These are phyloP conservation scores for Rhodotorula toruloides DNA, from an alignment of 768 basidiomycete genomes.

Conservation along the genomic window DNA sequence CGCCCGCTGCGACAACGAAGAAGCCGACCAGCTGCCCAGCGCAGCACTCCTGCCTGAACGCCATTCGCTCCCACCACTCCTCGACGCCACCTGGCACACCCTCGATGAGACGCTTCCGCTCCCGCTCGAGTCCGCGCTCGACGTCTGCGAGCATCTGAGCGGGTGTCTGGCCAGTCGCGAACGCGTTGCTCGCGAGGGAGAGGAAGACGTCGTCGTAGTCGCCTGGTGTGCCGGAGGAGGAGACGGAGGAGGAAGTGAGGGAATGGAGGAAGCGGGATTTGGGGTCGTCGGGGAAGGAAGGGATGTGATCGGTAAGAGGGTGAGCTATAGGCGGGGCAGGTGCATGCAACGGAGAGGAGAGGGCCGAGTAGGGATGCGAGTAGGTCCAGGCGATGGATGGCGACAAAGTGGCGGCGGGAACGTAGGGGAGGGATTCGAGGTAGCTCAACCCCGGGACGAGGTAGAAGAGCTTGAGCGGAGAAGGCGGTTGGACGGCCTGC, in stretches of 20 bases:
- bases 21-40: slow-evolving; percentile 88
- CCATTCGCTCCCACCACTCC: slow-evolving; percentile 98
- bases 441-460: slow-evolving; percentile 63
- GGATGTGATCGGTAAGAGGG: slow-evolving; percentile 62
- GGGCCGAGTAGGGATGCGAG: slow-evolving; percentile 63
- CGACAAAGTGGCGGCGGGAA: slow-evolving; percentile 48
- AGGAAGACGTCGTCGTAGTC: slow-evolving; percentile 43
- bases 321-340: slow-evolving; percentile 44
- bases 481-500: neutral
- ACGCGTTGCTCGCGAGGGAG: slow-evolving; percentile 2
- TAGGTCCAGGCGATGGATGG: slow-evolving; percentile 57
- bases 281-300: slow-evolving; percentile 93
- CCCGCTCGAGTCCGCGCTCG: slow-evolving; percentile 28
- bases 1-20: slow-evolving; percentile 59
- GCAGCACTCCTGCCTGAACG: slow-evolving; percentile 88
- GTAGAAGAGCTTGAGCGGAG: slow-evolving; percentile 29
- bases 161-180: slow-evolving; percentile 2
- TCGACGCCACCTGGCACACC: slow-evolving; percentile 47
- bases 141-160: slow-evolving; percentile 1
- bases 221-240: slow-evolving; percentile 55
- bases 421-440: slow-evolving; percentile 60
- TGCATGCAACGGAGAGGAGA: slow-evolving; percentile 29
- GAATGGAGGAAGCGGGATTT: slow-evolving; percentile 82
- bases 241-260: slow-evolving; percentile 32
- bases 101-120: slow-evolving; percentile 22